Conservation (phyloP, 169 alveolate species). For the Neospora caninum region DNA sequence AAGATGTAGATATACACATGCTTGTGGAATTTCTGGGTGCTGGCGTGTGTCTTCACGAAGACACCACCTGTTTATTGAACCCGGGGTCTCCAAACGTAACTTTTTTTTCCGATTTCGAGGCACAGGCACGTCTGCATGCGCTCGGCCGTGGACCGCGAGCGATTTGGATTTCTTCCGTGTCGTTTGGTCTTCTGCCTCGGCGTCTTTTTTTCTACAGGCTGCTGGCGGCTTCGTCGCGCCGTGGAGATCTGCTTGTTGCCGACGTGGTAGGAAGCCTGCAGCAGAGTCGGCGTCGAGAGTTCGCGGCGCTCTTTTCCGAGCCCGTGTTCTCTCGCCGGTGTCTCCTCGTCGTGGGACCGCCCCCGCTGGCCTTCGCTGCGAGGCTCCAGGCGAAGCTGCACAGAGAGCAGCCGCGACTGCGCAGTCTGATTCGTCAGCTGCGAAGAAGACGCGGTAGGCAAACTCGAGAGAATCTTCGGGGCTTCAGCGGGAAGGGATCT, state of each 20-base stretch:
- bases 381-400: background rate
- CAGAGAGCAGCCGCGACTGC: constrained; percentile 3
- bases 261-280: background rate
- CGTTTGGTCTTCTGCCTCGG: background rate
- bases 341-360: constrained; percentile 23
- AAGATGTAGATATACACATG: no score
- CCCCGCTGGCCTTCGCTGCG: background rate
- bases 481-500: no score
- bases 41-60: no score
- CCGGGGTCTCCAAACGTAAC: no score
- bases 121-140: no score
- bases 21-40: no score
- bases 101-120: no score
- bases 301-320: background rate
- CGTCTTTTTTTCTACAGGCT: background rate
- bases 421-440: background rate
- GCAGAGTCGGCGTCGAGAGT: background rate
- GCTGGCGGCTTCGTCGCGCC: background rate
- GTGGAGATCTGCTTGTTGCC: background rate
- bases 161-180: no score
- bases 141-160: no score
- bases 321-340: constrained; percentile 11
- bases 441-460: background rate
- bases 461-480: no score
- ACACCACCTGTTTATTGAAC: no score